Conservation (phyloP, 2,329 filamentous ascomycete species). For the Microsporum audouinii region DNA sequence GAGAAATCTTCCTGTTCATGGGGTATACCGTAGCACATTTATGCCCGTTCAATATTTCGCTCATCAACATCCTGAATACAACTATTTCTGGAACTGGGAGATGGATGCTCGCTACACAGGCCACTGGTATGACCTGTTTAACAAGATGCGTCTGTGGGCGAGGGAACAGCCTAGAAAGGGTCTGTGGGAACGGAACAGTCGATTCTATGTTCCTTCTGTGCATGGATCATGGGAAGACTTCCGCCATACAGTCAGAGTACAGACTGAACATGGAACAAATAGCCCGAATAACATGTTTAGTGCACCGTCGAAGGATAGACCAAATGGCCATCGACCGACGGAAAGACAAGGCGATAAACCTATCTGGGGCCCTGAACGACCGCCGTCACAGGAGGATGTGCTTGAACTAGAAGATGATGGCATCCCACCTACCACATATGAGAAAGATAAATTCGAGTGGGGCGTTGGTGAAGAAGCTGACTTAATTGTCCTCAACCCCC, state of each 20-base stretch:
- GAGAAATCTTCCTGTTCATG: constrained; percentile 67
- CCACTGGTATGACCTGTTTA: constrained; percentile 67
- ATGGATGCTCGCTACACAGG: constrained; percentile 87
- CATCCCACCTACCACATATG: constrained; percentile 56
- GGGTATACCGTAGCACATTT: constrained; percentile 81
- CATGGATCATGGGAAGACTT: constrained; percentile 75
- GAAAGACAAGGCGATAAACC: constrained; percentile 43
- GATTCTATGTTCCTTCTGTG: constrained; percentile 65
- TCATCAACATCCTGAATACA: constrained; percentile 75
- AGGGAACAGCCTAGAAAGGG: constrained; percentile 64
- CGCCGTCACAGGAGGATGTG: constrained; percentile 55
- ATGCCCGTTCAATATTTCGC: constrained; percentile 96
- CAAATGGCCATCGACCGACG: constrained; percentile 9
- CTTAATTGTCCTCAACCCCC: constrained; percentile 79
- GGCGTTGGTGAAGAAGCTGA: constrained; percentile 85
- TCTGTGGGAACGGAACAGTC: constrained; percentile 66
- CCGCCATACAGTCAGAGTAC: constrained; percentile 61
- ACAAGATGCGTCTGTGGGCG: constrained; percentile 58
- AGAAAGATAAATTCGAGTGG: constrained; percentile 74
- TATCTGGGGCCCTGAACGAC: constrained; percentile 75
- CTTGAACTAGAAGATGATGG: constrained; percentile 64
- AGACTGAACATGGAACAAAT: constrained; percentile 58
- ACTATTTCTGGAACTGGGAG: constrained; percentile 91
- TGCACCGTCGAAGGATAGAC: constrained; percentile 25
- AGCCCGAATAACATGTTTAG: constrained; percentile 58